These are phyloP conservation scores for Quercus gilva DNA, from an alignment of 306 rosid species.

Conservation along the genomic window DNA sequence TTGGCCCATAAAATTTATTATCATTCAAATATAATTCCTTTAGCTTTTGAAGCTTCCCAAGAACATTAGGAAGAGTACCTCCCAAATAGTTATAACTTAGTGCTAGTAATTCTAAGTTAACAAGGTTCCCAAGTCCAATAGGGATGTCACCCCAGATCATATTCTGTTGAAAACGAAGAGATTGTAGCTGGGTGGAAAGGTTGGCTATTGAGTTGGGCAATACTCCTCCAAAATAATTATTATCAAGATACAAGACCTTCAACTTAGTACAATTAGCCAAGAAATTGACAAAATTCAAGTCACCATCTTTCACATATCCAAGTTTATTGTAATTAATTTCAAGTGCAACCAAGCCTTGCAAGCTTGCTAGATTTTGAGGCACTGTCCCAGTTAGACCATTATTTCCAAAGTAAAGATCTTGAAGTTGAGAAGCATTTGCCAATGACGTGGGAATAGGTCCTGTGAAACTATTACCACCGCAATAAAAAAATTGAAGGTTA, in stretches of 20 bases:
- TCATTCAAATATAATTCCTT: neutral
- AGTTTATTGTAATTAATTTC: accelerated
- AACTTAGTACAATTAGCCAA: too few relatives aligned
- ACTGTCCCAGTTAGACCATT: too few relatives aligned
- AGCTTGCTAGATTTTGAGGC: too few relatives aligned
- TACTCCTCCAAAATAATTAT: too few relatives aligned
- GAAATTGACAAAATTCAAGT: too few relatives aligned
- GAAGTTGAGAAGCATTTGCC: too few relatives aligned
- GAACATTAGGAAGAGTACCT: neutral
- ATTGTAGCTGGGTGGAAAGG: conserved; percentile 19
- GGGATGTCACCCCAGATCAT: neutral
- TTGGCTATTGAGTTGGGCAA: neutral
- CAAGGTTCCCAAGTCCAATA: conserved; percentile 15
- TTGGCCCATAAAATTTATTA: too few relatives aligned
- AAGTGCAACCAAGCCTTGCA: too few relatives aligned
- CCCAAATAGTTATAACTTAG: conserved; percentile 10
- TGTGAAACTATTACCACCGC: accelerated
- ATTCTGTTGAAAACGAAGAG: neutral
- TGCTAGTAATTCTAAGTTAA: conserved; percentile 13
- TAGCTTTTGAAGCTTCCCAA: conserved; percentile 35
- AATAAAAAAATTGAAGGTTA: accelerated
- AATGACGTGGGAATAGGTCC: too few relatives aligned
- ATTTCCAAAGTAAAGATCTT: accelerated
- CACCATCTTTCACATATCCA: too few relatives aligned
- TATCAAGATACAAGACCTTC: accelerated